Base-by-base conservation (phyloP, 1,284 basidiomycete genomes). In the Cutaneotrichosporon cavernicola region DNA sequence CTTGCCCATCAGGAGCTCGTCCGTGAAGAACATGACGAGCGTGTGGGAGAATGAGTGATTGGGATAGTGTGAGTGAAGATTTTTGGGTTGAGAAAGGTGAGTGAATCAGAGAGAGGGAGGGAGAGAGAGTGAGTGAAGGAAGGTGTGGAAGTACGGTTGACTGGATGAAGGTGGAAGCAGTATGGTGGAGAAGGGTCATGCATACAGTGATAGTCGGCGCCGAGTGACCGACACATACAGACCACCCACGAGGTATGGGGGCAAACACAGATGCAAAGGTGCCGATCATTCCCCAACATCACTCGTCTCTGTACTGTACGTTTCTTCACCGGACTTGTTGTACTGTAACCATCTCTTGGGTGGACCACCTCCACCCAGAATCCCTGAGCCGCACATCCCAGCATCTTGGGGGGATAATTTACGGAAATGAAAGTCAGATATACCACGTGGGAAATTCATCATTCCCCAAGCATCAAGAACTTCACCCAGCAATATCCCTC, bases 11-110 rank as follows among this genome's bases (percentile, higher is more conserved):
- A 76, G 66, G 10, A 76, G 61, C 30, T 76, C 74, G 36, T 77
- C 73, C 14, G 73, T 71, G 67, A 69, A 79, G 73, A 79, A 77
- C 77, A 77, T 79, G 56, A 10, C 63, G 22, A 46, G 58, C 18
- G 30, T 26, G 47, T 26, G 13, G 34, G 43, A 10, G 16, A 16
- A 16, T 18, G 49, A 38, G 10, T 26, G 47, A 40, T 9, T 18
- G 8, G 40, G 31, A 26, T 26, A 26, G 26, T 26, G 26, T 26
- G 26, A 26, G 26, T 26, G 26, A 26, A 26, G 26, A 26, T 1
- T 26, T n/a, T 13, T 50, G 11, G 30, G 18, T 34, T 31, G 51
- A 32, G 26, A 30, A 11, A 16, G 26, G 26, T 5, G 26, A 13
- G 11, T 10, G 26, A 31, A 16, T 13, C 11, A 34, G 40, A 16